Evolutionary conservation across 805 yeast genomes (phyloP).

Genomic region (Starmerella etchellsii): DNA sequence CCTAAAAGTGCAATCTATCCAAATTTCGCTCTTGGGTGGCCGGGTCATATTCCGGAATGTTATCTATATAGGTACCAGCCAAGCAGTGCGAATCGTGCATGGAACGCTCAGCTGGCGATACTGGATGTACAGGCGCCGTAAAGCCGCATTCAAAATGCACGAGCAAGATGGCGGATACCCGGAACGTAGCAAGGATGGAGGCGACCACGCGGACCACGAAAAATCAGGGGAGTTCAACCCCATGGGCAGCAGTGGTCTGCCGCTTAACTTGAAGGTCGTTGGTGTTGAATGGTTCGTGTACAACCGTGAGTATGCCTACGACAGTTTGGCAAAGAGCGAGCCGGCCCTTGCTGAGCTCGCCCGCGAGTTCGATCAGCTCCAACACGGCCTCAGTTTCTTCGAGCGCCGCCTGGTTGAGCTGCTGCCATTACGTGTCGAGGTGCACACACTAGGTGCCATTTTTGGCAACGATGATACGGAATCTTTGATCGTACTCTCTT

Average conservation of each 20-base stretch:
- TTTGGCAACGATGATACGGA: slow-evolving; percentile 73
- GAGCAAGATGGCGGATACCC: background rate
- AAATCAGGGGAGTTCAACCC: background rate
- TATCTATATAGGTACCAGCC: slow-evolving; percentile 58
- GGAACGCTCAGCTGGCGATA: slow-evolving; percentile 82
- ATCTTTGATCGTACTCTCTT: slow-evolving; percentile 52
- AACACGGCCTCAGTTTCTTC: slow-evolving; percentile 8
- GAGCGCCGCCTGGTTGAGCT: slow-evolving; percentile 20
- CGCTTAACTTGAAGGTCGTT: slow-evolving; percentile 39
- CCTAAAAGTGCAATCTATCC: slow-evolving; percentile 57
- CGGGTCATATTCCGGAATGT: slow-evolving; percentile 65
- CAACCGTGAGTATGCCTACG: slow-evolving; percentile 70
- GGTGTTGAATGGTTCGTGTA: slow-evolving; percentile 78
- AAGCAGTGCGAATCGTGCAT: slow-evolving; percentile 54
- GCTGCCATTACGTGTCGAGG: slow-evolving; percentile 50
- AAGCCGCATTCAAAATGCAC: background rate
- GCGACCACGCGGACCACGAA: background rate
- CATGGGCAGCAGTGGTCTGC: background rate
- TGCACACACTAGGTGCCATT: slow-evolving; percentile 58
- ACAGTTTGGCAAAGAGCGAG: slow-evolving; percentile 22
- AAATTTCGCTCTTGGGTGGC: slow-evolving; percentile 72
- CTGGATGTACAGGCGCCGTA: slow-evolving; percentile 47
- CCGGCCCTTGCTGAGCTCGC: slow-evolving; percentile 9
- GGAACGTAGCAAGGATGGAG: background rate
- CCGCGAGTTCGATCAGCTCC: slow-evolving; percentile 5